phyloP scores from a whole-genome alignment of 129 eudicot species.

The Helichrysum umbraculigerum region DNA sequence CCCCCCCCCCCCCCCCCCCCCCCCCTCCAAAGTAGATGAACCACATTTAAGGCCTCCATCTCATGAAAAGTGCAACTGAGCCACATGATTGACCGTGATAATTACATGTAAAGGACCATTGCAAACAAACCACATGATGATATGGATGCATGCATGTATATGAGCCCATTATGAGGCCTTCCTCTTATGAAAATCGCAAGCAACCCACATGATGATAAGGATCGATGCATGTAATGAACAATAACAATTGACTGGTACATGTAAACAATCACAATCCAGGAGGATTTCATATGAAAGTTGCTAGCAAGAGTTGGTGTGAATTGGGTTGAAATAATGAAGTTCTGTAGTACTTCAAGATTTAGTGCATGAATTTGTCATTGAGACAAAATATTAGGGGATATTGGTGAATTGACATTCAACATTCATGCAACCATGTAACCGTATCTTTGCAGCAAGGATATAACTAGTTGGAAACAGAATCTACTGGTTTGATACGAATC shows the following conservation, averaged over 20 bases:
- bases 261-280: neutral
- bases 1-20: neutral
- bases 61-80: neutral
- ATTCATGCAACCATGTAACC: neutral
- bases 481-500: slow-evolving; percentile 13
- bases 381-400: neutral
- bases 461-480: neutral
- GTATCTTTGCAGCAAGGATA: slow-evolving; percentile 4
- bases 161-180: slow-evolving; percentile 3
- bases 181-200: neutral
- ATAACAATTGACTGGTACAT: neutral
- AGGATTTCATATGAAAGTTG: neutral
- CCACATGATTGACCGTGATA: neutral
- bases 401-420: neutral
- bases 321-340: neutral
- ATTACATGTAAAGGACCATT: neutral
- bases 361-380: neutral
- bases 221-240: neutral
- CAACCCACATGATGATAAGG: slow-evolving; percentile 15
- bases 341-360: neutral
- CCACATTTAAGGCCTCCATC: neutral
- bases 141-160: slow-evolving; percentile 12
- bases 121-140: slow-evolving; percentile 20
- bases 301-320: neutral
- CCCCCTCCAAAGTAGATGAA: neutral